Evolutionary conservation across 1,284 basidiomycete species (phyloP).

Genomic region (Ustilago vetiveriae): DNA sequence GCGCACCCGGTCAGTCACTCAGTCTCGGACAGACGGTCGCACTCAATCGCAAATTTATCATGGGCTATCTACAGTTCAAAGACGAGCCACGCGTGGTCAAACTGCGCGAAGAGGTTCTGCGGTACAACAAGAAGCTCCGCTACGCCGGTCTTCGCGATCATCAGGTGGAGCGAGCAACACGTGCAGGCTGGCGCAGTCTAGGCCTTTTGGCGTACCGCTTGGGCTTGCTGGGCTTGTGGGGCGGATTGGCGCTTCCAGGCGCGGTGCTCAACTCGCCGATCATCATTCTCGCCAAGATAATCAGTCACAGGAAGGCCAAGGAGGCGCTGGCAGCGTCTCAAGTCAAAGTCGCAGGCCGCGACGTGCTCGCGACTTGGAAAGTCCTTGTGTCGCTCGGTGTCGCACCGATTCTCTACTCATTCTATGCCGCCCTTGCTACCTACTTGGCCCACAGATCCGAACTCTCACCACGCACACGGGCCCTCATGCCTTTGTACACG

Average conservation of each 20-base stretch:
- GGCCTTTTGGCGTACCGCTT: conserved; percentile 86
- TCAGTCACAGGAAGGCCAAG: conserved; percentile 90
- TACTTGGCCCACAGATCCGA: conserved; percentile 74
- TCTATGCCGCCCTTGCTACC: conserved; percentile 74
- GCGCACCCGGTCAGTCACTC: conserved; percentile 91
- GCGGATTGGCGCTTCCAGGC: conserved; percentile 87
- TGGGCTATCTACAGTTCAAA: conserved; percentile 90
- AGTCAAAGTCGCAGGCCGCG: conserved; percentile 93
- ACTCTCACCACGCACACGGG: conserved; percentile 70
- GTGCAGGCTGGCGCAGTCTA: conserved; percentile 81
- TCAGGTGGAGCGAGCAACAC: conserved; percentile 81
- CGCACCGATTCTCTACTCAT: conserved; percentile 83
- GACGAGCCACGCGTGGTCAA: conserved; percentile 89
- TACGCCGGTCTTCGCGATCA: conserved; percentile 98
- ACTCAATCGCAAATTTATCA: conserved; percentile 90
- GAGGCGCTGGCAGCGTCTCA: conserved; percentile 95
- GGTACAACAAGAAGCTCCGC: conserved; percentile 89
- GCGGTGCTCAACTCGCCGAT: conserved; percentile 95
- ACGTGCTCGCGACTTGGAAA: conserved; percentile 98
- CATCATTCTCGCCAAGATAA: conserved; percentile 88
- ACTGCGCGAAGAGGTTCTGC: conserved; percentile 83
- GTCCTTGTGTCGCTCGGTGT: conserved; percentile 91
- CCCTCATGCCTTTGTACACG: conserved; percentile 83
- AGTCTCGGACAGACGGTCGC: conserved; percentile 97
- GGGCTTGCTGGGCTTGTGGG: conserved; percentile 83